A percentile compares a stretch with the other conserved stretches of the same genome.
Conservation (phyloP, 2,329 filamentous ascomycete genomes). For the Hypomyces rosellus region DNA sequence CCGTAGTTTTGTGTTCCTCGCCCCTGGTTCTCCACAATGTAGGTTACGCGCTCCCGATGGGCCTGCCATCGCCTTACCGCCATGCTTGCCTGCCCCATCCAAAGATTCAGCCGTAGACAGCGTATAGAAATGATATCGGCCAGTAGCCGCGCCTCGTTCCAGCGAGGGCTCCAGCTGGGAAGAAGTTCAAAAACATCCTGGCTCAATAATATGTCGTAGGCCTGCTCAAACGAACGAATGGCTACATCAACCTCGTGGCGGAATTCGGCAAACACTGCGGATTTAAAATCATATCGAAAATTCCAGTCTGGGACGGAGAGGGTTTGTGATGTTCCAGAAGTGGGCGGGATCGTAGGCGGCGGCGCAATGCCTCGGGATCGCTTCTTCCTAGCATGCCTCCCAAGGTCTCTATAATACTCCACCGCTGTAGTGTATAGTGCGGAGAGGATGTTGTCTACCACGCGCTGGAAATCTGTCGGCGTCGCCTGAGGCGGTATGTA, state of each 20-base stretch:
- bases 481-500: constrained; percentile 72
- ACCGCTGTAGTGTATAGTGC: constrained; percentile 67
- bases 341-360: constrained; percentile 75
- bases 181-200: constrained; percentile 82
- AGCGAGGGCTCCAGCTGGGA: constrained; percentile 81
- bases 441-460: constrained; percentile 65
- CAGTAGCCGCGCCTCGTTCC: constrained; percentile 86
- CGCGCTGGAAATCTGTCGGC: constrained; percentile 62
- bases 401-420: constrained; percentile 90
- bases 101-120: constrained; percentile 74
- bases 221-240: constrained; percentile 76
- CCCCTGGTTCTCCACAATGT: constrained; percentile 75
- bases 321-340: constrained; percentile 75
- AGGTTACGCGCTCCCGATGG: constrained; percentile 67
- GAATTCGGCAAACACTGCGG: constrained; percentile 85
- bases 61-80: constrained; percentile 75
- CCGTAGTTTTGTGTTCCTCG: constrained; percentile 85
- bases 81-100: constrained; percentile 69
- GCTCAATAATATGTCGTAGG: constrained; percentile 76
- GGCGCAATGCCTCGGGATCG: constrained; percentile 71
- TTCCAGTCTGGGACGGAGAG: constrained; percentile 86
- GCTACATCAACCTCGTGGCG: constrained; percentile 88
- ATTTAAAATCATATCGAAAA: constrained; percentile 90
- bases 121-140: constrained; percentile 77
- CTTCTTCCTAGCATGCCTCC: constrained; percentile 88